Evolutionary conservation across 2,329 filamentous ascomycete species (phyloP).

Genomic region (Colletotrichum sp.): DNA sequence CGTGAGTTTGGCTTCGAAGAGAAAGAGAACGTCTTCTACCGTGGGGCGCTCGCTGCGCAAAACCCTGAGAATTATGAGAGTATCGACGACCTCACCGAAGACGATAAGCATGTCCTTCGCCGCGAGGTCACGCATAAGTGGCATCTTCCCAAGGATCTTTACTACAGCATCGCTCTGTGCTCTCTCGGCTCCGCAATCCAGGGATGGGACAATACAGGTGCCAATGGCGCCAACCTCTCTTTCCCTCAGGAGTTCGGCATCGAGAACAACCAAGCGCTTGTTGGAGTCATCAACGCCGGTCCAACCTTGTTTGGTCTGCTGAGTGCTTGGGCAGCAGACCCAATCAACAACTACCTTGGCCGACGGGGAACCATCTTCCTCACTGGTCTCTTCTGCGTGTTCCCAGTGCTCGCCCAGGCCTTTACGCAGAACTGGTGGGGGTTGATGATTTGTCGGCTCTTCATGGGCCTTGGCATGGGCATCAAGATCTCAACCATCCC

Average conservation of each 20-base stretch:
- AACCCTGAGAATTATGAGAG: conserved; percentile 20
- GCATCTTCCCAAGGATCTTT: conserved; percentile 30
- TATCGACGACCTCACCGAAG: conserved; percentile 26
- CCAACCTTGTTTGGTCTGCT: conserved; percentile 26
- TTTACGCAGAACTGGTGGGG: conserved; percentile 57
- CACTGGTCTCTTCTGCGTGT: conserved; percentile 58
- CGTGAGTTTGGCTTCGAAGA: conserved; percentile 29
- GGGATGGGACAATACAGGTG: conserved; percentile 52
- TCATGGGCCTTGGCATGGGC: conserved; percentile 73
- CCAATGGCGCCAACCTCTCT: conserved; percentile 43
- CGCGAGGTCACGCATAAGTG: conserved; percentile 32
- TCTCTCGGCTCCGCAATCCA: conserved; percentile 34
- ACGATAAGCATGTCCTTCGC: conserved; percentile 26
- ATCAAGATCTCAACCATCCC: conserved; percentile 71
- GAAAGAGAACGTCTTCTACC: conserved; percentile 29
- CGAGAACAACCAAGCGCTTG: conserved; percentile 49
- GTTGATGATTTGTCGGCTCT: conserved; percentile 50
- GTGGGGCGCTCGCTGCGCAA: conserved; percentile 32
- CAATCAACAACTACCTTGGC: conserved; percentile 39
- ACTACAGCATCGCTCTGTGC: conserved; percentile 31
- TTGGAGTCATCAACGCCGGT: conserved; percentile 61
- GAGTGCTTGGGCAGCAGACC: conserved; percentile 32
- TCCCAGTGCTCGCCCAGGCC: conserved; percentile 59
- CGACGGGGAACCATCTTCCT: conserved; percentile 52
- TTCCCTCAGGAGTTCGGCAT: conserved; percentile 41